Conservation (phyloP, 331 rosid genomes). For the Quercus phellos region DNA sequence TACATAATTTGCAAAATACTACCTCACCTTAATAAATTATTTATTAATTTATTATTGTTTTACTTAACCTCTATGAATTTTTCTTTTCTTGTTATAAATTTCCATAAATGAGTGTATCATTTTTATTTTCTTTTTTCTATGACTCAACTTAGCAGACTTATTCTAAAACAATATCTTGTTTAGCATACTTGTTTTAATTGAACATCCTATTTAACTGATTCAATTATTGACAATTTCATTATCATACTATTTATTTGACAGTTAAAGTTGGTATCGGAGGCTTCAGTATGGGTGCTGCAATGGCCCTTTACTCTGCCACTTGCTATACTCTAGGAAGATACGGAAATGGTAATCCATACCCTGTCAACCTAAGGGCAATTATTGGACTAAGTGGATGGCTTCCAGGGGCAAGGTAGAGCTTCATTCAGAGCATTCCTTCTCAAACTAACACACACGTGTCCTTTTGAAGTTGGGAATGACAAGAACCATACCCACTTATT, state of each 20-base stretch:
- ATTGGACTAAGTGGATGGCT: slow-evolving; percentile 93
- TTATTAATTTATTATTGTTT: neutral
- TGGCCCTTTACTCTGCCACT: slow-evolving; percentile 83
- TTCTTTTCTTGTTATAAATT: neutral
- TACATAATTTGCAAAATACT: neutral
- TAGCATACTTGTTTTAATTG: too few species aligned
- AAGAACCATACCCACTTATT: neutral
- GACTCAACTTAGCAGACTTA: neutral
- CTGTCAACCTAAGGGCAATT: slow-evolving; percentile 63
- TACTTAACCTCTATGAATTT: neutral
- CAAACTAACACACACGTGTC: neutral
- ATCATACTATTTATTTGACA: slow-evolving; percentile 32
- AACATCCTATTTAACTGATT: neutral
- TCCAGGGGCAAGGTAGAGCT: slow-evolving; percentile 74
- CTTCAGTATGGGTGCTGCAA: slow-evolving; percentile 92
- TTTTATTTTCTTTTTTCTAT: neutral
- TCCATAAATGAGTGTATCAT: neutral
- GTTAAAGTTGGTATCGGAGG: slow-evolving; percentile 95
- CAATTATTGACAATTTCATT: slow-evolving; percentile 11
- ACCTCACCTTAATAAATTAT: neutral
- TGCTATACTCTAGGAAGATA: slow-evolving; percentile 73
- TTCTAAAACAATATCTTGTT: neutral
- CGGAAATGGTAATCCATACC: slow-evolving; percentile 72
- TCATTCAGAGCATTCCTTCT: neutral
- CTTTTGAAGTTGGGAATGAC: neutral